Conservation (phyloP, 116 monocot species). For the Cymodocea nodosa region DNA sequence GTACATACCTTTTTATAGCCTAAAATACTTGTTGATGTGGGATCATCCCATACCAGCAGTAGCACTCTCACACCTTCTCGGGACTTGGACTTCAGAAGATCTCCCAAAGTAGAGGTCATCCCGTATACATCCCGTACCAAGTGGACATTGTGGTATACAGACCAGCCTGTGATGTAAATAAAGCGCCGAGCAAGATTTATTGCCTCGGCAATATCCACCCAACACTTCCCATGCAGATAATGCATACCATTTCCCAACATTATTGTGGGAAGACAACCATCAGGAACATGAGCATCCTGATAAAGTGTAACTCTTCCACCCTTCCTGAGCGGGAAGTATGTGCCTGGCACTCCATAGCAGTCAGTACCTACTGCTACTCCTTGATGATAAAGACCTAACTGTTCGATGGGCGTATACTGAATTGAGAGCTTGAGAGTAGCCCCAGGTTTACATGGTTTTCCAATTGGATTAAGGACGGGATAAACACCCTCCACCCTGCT, state of each 20-base stretch:
- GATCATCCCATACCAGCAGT: conserved; percentile 98
- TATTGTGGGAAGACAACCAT: conserved; percentile 56
- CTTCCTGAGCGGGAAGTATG: conserved; percentile 72
- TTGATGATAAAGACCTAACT: conserved; percentile 30
- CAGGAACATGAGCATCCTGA: conserved; percentile 86
- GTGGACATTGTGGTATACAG: conserved; percentile 63
- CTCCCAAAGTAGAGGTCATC: conserved; percentile 31
- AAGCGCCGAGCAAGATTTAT: conserved; percentile 50
- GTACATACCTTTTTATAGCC: conserved; percentile 44
- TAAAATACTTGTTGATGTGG: conserved; percentile 73
- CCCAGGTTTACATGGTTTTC: conserved; percentile 56
- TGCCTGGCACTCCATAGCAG: conserved; percentile 49
- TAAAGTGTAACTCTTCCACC: conserved; percentile 68
- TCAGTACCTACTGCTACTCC: conserved; percentile 60
- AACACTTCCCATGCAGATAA: conserved; percentile 73
- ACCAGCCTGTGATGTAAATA: conserved; percentile 90
- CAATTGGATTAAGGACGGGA: conserved; percentile 51
- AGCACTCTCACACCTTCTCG: conserved; percentile 83
- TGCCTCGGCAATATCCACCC: conserved; percentile 67
- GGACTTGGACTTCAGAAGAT: conserved; percentile 70
- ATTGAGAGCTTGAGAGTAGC: conserved; percentile 55
- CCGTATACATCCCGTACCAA: conserved; percentile 44
- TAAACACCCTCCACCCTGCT: conserved; percentile 49
- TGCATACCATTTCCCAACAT: conserved; percentile 29
- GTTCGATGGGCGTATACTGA: conserved; percentile 57